phyloP scores from a whole-genome alignment of 1,284 basidiomycete genomes.

The Austroboletus novae-zelandiae region DNA sequence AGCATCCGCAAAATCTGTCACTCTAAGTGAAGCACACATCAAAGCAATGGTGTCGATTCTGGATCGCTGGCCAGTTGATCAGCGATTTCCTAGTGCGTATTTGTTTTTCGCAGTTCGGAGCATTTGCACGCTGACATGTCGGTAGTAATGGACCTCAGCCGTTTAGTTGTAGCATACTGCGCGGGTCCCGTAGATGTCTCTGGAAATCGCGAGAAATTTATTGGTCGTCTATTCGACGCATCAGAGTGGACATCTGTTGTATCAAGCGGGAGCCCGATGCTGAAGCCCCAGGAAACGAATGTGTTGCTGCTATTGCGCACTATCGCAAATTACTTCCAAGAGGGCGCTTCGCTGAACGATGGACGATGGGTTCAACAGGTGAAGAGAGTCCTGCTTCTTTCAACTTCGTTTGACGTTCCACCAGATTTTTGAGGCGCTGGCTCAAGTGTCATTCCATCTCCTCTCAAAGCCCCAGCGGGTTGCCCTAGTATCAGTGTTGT shows the following conservation, averaged over 20 bases:
- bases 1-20: constrained; percentile 29
- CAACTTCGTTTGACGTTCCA: constrained; percentile 5
- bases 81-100: constrained; percentile 77
- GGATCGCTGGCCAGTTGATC: constrained; percentile 75
- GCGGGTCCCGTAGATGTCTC: constrained; percentile 49
- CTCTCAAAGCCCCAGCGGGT: constrained; percentile 72
- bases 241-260: constrained; percentile 58
- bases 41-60: constrained; percentile 66
- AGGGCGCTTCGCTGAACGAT: constrained; percentile 42
- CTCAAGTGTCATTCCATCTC: constrained; percentile 47
- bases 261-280: constrained; percentile 51
- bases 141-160: constrained; percentile 83
- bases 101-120: neutral
- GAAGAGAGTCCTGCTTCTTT: constrained; percentile 10
- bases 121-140: neutral
- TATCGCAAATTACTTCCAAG: constrained; percentile 78
- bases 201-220: constrained; percentile 50
- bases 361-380: constrained; percentile 55
- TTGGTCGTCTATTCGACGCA: constrained; percentile 63
- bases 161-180: constrained; percentile 72
- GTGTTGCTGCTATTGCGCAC: constrained; percentile 81
- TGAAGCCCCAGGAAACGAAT: constrained; percentile 82
- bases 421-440: constrained; percentile 57
- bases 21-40: constrained; percentile 51
- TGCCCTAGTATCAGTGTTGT: constrained; percentile 72